Evolutionary conservation across 2,329 filamentous ascomycete species (phyloP), one percentile per base, ranked within the genome.

Genomic region (Lachnellula occidentalis): DNA sequence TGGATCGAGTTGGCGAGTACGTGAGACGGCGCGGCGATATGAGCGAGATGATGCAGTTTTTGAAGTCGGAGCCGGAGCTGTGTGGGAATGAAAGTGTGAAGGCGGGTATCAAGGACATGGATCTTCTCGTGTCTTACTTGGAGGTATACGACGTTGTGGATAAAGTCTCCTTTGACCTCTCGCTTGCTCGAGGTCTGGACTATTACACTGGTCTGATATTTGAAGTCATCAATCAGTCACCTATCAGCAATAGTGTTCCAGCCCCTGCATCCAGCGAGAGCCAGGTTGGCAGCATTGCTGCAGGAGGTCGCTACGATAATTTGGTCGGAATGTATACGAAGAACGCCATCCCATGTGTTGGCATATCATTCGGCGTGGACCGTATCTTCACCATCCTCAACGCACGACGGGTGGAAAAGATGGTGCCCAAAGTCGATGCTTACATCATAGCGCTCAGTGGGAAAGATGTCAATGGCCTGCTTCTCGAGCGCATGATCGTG

Each of bases 261-360:
- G n/a, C n/a, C 17, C 53, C 65, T 73, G 49, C 69, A 66, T 47
- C 61, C 63, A 68, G 76, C 75, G 66, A 79, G 80, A 65, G 76
- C 76, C 64, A 74, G 75, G 88, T 96, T 9, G 92, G 91, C 59
- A 92, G 88, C 68, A 85, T 96, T 47, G 92, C 91, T 43, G 92
- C 91, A 4, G 92, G 91, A 67, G 90, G 91, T 43, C 86, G 92
- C 57, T 96, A 96, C 71, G 91, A 96, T 71, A 86, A 92, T 69
- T 79, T 96, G 4, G 91, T 95, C 6, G 88, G 87, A 74, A 95
- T 95, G 88, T 96, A 95, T 76, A 84, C 81, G 53, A 91, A 90
- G 74, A 79, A 76, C 21, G 84, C 90, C 68, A 88, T 95, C 48
- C 91, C 88, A 7, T 92, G 88, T 64, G 87, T 92, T 8, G 88